Percentiles rank a stretch among this genome's conserved stretches.
These are phyloP conservation scores for Aspergillus tamarii DNA, from an alignment of 2,329 filamentous ascomycete species.

Conservation along the genomic window DNA sequence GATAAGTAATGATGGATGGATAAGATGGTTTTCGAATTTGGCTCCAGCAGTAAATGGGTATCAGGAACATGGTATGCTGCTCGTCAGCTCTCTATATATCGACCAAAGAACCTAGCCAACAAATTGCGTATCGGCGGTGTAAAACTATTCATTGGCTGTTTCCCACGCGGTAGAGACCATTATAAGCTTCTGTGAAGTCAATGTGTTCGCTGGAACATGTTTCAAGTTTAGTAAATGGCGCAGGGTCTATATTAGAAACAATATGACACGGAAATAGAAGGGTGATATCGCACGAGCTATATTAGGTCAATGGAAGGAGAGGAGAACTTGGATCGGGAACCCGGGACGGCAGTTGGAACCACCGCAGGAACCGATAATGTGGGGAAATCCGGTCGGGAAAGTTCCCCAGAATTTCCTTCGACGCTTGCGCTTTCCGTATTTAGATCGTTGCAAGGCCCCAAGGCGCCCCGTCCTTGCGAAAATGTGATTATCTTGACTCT, in stretches of 20 bases:
- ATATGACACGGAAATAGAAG: background rate
- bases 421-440: slow-evolving; percentile 2
- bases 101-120: background rate
- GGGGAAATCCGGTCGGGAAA: slow-evolving; percentile 27
- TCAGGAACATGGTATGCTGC: background rate
- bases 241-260: background rate
- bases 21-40: too few relatives aligned
- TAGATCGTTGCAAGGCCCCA: background rate
- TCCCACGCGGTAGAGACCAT: background rate
- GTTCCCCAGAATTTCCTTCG: background rate
- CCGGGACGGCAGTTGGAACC: background rate
- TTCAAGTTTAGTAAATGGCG: background rate
- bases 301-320: background rate
- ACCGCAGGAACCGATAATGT: background rate
- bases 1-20: too few relatives aligned
- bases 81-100: background rate
- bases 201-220: background rate
- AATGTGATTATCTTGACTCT: background rate
- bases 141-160: background rate
- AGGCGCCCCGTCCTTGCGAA: background rate
- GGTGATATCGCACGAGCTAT: background rate
- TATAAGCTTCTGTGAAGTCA: background rate
- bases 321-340: background rate
- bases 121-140: background rate
- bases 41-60: background rate